Percentiles rank a stretch among this genome's conserved stretches.
phyloP scores from a whole-genome alignment of 805 yeast species.

The Yarrowia deformans region DNA sequence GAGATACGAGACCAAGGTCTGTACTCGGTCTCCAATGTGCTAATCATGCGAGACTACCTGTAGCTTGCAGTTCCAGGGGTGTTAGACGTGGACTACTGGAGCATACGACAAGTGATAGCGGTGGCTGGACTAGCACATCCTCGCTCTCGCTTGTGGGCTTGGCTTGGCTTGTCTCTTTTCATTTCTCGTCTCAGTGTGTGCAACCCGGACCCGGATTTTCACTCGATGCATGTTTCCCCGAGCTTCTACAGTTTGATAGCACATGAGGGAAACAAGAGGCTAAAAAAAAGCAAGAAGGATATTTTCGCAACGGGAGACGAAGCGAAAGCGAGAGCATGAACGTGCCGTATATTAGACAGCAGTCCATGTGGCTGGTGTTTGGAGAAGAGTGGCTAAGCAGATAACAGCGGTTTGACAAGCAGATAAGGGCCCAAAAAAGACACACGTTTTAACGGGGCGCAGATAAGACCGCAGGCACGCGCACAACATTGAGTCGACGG shows the following conservation, averaged over 20 bases:
- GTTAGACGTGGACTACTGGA: background rate
- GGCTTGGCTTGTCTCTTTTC: slow-evolving; percentile 14
- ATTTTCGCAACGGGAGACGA: too few relatives aligned
- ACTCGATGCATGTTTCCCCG: slow-evolving; percentile 11
- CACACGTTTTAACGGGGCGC: too few relatives aligned
- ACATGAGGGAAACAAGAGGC: slow-evolving; percentile 9
- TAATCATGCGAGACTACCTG: too few relatives aligned
- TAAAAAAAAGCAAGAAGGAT: slow-evolving; percentile 6
- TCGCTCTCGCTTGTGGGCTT: background rate
- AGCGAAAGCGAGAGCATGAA: too few relatives aligned
- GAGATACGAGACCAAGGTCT: too few relatives aligned
- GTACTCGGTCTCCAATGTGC: too few relatives aligned
- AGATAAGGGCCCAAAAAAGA: too few relatives aligned
- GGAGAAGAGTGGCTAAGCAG: too few relatives aligned
- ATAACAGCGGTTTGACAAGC: too few relatives aligned
- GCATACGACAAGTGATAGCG: background rate
- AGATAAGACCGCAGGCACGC: too few relatives aligned
- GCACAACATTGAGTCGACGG: too few relatives aligned
- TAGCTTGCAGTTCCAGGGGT: background rate
- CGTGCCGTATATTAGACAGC: slow-evolving; percentile 2
- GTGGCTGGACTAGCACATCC: background rate
- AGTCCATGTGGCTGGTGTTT: too few relatives aligned
- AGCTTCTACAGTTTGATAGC: slow-evolving; percentile 34
- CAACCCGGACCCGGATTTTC: slow-evolving; percentile 23
- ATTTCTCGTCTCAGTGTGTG: slow-evolving; percentile 13